These are phyloP conservation scores for Uronychia setigera DNA, from an alignment of 73 alveolate species.

Conservation along the genomic window DNA sequence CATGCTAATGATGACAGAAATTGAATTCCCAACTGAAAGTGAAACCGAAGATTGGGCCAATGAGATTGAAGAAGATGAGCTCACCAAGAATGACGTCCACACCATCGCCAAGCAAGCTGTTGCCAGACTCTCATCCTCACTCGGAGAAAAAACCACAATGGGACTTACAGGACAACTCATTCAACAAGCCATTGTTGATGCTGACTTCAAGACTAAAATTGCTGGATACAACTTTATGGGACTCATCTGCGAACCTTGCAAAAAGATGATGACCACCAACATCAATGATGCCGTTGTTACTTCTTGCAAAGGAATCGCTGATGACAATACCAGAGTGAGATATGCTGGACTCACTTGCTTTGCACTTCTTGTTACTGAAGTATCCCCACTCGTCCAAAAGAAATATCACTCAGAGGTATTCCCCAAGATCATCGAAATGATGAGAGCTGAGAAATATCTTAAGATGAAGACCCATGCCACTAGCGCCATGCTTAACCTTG, in stretches of 20 bases:
- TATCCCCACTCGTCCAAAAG: slow-evolving; percentile 50
- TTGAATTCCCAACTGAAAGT: slow-evolving; percentile 20
- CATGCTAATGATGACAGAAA: slow-evolving; percentile 42
- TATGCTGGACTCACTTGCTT: slow-evolving; percentile 61
- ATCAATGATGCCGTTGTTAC: slow-evolving; percentile 46
- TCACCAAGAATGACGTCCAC: slow-evolving; percentile 44
- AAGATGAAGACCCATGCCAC: slow-evolving; percentile 59
- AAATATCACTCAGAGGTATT: slow-evolving; percentile 41
- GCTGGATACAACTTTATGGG: slow-evolving; percentile 57
- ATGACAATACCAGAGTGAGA: slow-evolving; percentile 49
- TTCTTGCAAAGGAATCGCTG: slow-evolving; percentile 51
- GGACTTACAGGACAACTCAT: slow-evolving; percentile 31
- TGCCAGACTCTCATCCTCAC: slow-evolving; percentile 28
- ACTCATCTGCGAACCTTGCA: slow-evolving; percentile 52
- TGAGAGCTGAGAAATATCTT: slow-evolving; percentile 21
- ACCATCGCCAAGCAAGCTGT: slow-evolving; percentile 44
- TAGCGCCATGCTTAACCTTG: slow-evolving; percentile 46
- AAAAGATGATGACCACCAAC: slow-evolving; percentile 28
- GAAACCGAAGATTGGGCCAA: slow-evolving; percentile 43
- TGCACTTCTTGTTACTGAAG: slow-evolving; percentile 56
- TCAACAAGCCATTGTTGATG: slow-evolving; percentile 8
- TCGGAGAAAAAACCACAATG: slow-evolving; percentile 53
- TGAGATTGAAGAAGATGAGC: slow-evolving; percentile 49
- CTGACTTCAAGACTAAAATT: slow-evolving; percentile 53
- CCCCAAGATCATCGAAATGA: slow-evolving; percentile 46